Evolutionary conservation across 768 basidiomycete species (phyloP).

Genomic region (Lactarius hengduanensis): DNA sequence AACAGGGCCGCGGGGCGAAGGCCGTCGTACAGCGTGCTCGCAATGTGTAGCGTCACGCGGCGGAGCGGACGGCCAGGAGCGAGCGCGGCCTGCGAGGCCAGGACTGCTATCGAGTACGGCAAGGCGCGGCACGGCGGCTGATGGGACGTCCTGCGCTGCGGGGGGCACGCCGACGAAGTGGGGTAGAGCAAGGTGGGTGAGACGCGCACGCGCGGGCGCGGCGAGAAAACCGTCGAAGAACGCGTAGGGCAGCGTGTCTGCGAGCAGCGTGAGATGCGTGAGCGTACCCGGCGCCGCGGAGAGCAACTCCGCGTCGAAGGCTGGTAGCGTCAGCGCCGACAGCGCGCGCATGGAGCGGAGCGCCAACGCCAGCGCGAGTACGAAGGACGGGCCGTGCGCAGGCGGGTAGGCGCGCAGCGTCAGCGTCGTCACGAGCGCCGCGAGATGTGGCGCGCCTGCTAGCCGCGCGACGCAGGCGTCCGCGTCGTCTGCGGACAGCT

Average conservation of each 20-base stretch:
- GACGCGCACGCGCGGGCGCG: conserved; percentile 28
- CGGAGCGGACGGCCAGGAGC: conserved; percentile 34
- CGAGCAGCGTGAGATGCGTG: conserved; percentile 30
- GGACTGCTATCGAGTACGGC: conserved; percentile 32
- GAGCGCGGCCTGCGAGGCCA: conserved; percentile 31
- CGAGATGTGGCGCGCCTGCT: conserved; percentile 32
- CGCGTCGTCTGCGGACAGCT: conserved; percentile 22
- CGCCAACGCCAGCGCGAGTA: conserved; percentile 34
- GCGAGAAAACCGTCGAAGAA: conserved; percentile 33
- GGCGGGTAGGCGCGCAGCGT: conserved; percentile 21
- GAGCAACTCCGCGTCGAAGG: conserved; percentile 32
- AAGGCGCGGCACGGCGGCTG: conserved; percentile 26
- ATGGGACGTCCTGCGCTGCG: conserved; percentile 20
- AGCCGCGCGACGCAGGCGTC: conserved; percentile 33
- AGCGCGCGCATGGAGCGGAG: conserved; percentile 37
- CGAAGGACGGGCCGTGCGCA: conserved; percentile 23
- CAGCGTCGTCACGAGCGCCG: conserved; percentile 32
- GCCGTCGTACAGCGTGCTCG: conserved; percentile 38
- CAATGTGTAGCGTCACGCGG: conserved; percentile 31
- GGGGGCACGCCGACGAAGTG: conserved; percentile 19
- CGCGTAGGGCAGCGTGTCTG: conserved; percentile 30
- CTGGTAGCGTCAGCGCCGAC: conserved; percentile 32
- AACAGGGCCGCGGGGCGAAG: conserved; percentile 36
- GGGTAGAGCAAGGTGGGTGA: conserved; percentile 22
- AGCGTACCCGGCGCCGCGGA: conserved; percentile 31